Evolutionary conservation across 2,329 filamentous ascomycete genomes (phyloP), one percentile per base, ranked within the genome.

Genomic region (Pezizomycotina sp.): DNA sequence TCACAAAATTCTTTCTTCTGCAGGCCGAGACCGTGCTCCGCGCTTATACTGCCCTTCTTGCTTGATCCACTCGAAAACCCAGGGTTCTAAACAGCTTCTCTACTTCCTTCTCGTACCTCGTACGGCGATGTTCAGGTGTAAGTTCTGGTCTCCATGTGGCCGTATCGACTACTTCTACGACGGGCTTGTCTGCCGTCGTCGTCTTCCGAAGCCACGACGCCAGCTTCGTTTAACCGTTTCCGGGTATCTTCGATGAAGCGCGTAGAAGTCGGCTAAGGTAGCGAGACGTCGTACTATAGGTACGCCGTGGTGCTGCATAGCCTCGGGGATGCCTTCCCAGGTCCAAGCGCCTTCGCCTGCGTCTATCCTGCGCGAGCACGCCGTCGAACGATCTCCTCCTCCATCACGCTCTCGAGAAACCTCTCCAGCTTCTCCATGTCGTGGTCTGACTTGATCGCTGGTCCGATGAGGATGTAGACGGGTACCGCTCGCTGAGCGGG

Each of bases 231-330:
- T 47, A 98, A 67, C 34, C 74, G 73, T 34, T 70, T 71, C 46
- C 77, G 69, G 14, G 75, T 77, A 50, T 95, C 89, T 47, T 89
- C 79, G 19, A 98, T 89, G 19, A n/a, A 98, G 65, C 49, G 70
- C 64, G 61, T 98, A 98, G 52, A 98, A 71, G 48, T 92, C 76
- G 8, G 69, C 60, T 18, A 98, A 67, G 89, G 89, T 48, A 98
- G 92, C 5, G 89, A 95, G 20, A 98, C 67, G 54, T 98, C 89
- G 57, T 98, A 98, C 62, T 98, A 69, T 98, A 98, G 6, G 89
- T 84, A 84, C 89, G 40, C 89, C 91, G 60, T 78, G 82, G 57
- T 93, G 83, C 45, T 80, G 80, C 16, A 91, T 64, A 28, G 76
- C 74, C 61, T 98, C 89, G 0, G 84, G 76, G 49, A 98, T 81